Percentiles rank a stretch among this genome's conserved stretches.
Conservation (phyloP, 139 green algal genomes). For the Deuterostichococcus epilithicus region DNA sequence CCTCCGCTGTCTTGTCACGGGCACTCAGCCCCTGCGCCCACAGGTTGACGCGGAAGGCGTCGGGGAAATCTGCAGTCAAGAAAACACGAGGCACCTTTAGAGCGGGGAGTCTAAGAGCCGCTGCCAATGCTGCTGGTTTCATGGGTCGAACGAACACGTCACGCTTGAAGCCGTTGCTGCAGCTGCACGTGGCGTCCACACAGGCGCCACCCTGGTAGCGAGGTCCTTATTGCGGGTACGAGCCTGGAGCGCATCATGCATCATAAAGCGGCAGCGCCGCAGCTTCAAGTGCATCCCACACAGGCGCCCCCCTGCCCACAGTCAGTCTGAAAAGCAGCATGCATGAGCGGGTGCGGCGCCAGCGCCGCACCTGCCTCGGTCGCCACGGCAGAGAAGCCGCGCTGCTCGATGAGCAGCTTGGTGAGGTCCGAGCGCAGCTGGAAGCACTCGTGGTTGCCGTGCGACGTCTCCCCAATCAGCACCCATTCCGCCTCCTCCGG, state of each 20-base stretch:
- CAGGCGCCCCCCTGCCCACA: too few species aligned
- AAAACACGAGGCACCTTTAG: conserved; percentile 11
- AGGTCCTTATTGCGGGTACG: too few species aligned
- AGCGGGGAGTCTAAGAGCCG: conserved; percentile 10
- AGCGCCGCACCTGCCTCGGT: conserved; percentile 10
- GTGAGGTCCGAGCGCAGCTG: background rate
- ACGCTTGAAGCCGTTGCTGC: too few species aligned
- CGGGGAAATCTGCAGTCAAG: conserved; percentile 53
- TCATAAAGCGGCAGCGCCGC: too few species aligned
- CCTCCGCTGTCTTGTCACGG: conserved; percentile 9
- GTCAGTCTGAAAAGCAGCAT: background rate
- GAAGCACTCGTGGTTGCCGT: conserved; percentile 67
- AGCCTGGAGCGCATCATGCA: too few species aligned
- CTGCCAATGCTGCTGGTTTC: background rate
- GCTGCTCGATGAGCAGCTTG: conserved; percentile 5
- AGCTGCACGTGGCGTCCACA: too few species aligned
- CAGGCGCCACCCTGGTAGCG: too few species aligned
- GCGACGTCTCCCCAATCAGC: conserved; percentile 52
- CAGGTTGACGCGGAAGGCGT: conserved; percentile 45
- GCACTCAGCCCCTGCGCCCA: conserved; percentile 39
- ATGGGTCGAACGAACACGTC: too few species aligned
- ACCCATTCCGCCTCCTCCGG: conserved; percentile 11
- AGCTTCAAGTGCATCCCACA: background rate
- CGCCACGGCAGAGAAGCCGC: conserved; percentile 30
- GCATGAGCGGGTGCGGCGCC: too few species aligned